Conservation (phyloP, 306 rosid genomes). For the Cucurbita pepo region DNA sequence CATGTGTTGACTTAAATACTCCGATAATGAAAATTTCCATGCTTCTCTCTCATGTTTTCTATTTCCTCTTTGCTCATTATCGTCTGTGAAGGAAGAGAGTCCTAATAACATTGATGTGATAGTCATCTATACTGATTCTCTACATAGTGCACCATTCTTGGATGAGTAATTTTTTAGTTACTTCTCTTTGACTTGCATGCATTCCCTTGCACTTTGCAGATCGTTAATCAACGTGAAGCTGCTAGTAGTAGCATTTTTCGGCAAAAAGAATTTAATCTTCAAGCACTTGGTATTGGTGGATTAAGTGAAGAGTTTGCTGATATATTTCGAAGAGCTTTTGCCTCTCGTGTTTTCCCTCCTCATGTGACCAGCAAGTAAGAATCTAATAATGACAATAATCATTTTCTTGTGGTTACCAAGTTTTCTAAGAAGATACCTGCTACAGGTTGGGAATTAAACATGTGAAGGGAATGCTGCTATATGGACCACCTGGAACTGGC, state of each 20-base stretch:
- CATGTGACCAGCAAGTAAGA: conserved; percentile 88
- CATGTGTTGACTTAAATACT: background rate
- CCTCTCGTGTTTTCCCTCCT: conserved; percentile 96
- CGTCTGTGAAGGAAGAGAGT: background rate
- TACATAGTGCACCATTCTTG: background rate
- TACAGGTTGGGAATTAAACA: conserved; percentile 91
- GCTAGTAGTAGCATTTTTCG: conserved; percentile 76
- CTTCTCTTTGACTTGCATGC: background rate
- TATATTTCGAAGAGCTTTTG: conserved; percentile 98
- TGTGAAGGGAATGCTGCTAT: conserved; percentile 93
- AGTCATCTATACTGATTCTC: background rate
- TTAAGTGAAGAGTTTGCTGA: conserved; percentile 84
- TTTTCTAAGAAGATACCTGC: conserved; percentile 23
- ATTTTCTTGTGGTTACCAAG: conserved; percentile 7
- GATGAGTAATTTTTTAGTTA: background rate
- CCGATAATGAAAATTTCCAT: background rate
- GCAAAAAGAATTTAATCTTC: conserved; percentile 90
- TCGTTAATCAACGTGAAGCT: conserved; percentile 83
- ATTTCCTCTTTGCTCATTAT: background rate
- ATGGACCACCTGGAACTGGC: conserved; percentile 99
- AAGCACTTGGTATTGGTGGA: conserved; percentile 91
- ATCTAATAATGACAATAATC: conserved; percentile 6
- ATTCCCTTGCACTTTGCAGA: conserved; percentile 34
- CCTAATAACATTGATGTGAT: background rate
- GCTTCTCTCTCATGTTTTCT: background rate